Evolutionary conservation across 164 flowering plant genomes (phyloP).

Genomic region (Berberis thunbergii): DNA sequence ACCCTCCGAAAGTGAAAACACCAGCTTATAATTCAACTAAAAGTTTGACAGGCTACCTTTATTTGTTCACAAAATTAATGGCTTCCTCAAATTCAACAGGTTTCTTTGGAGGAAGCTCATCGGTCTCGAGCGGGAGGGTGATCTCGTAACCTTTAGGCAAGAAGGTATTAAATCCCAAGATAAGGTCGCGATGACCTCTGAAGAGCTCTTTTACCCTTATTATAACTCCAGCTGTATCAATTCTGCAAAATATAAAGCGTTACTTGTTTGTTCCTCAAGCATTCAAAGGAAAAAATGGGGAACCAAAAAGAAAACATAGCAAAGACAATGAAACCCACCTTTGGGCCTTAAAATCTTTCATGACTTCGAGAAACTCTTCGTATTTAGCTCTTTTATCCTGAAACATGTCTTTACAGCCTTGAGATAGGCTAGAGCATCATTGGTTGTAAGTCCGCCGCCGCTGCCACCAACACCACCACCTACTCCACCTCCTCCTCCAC

Average conservation of each 20-base stretch:
- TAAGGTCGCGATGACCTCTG: slow-evolving; percentile 64
- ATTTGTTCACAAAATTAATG: slow-evolving; percentile 75
- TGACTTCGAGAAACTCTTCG: slow-evolving; percentile 80
- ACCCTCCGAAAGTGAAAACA: slow-evolving; percentile 2
- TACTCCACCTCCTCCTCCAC: slow-evolving; percentile 4
- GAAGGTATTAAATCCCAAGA: slow-evolving; percentile 91
- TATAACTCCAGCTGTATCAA: slow-evolving; percentile 69
- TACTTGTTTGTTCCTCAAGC: background rate
- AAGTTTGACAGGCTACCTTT: slow-evolving; percentile 38
- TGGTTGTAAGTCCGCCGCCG: slow-evolving; percentile 50
- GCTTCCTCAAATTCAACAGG: slow-evolving; percentile 85
- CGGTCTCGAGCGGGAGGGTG: slow-evolving; percentile 57
- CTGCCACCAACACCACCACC: too few relatives aligned
- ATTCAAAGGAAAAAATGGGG: background rate
- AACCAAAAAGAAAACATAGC: background rate
- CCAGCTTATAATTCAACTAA: background rate
- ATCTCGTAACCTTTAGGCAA: slow-evolving; percentile 90
- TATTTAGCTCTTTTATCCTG: slow-evolving; percentile 66
- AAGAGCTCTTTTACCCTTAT: slow-evolving; percentile 76
- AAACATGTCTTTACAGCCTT: slow-evolving; percentile 73
- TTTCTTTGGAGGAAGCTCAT: slow-evolving; percentile 53
- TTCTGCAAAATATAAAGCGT: slow-evolving; percentile 30
- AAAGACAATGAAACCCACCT: slow-evolving; percentile 31
- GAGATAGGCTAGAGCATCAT: slow-evolving; percentile 79
- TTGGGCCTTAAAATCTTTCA: slow-evolving; percentile 88